phyloP scores from a whole-genome alignment of 306 rosid species.

The Senna tora region DNA sequence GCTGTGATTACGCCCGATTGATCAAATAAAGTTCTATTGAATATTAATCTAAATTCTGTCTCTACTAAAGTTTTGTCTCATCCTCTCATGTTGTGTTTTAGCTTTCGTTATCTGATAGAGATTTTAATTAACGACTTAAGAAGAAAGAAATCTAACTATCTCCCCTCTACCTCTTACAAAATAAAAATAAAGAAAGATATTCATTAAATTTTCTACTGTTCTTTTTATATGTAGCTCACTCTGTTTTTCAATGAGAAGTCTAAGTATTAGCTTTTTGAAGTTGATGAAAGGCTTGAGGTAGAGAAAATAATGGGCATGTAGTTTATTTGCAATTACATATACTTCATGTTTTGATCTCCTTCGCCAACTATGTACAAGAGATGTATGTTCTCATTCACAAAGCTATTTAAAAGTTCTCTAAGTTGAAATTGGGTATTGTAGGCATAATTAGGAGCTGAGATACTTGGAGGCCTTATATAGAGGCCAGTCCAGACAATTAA shows the following conservation, averaged over 20 bases:
- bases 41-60: too few relatives aligned
- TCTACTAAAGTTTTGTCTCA: too few relatives aligned
- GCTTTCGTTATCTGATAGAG: too few relatives aligned
- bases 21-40: too few relatives aligned
- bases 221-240: too few relatives aligned
- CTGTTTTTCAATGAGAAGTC: neutral
- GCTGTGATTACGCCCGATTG: neutral
- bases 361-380: neutral
- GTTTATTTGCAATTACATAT: neutral
- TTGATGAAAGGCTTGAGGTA: neutral
- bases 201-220: too few relatives aligned
- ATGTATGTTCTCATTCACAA: neutral
- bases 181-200: too few relatives aligned
- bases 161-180: too few relatives aligned
- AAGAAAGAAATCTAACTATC: too few relatives aligned
- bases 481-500: too few relatives aligned
- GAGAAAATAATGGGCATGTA: neutral
- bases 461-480: conserved; percentile 10
- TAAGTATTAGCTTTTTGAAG: neutral
- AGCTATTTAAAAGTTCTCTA: neutral
- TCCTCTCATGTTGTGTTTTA: too few relatives aligned
- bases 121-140: too few relatives aligned
- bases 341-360: conserved; percentile 6
- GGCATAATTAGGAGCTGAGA: neutral
- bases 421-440: conserved; percentile 16